Conservation (phyloP, 1,284 basidiomycete species). For the Ceratobasidium sp. region DNA sequence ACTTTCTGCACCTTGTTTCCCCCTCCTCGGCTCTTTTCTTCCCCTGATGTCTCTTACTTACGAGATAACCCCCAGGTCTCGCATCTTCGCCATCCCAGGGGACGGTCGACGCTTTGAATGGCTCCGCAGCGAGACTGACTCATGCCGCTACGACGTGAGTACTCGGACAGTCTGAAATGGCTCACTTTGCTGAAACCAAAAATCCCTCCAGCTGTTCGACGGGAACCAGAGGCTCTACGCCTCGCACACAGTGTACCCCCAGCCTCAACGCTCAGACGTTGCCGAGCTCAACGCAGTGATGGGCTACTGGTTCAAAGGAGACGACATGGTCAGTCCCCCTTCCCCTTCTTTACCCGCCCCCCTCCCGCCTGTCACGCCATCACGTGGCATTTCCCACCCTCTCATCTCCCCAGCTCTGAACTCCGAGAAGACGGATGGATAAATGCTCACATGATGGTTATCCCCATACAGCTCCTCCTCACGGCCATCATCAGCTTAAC, state of each 20-base stretch:
- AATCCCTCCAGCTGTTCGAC: slow-evolving; percentile 25
- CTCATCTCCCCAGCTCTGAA: too few relatives aligned
- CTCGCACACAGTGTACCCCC: slow-evolving; percentile 25
- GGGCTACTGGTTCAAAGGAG: slow-evolving; percentile 39
- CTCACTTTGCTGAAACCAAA: slow-evolving; percentile 31
- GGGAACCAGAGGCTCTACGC: slow-evolving; percentile 4
- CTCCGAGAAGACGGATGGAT: too few relatives aligned
- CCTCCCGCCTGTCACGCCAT: too few relatives aligned
- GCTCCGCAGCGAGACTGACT: slow-evolving; percentile 27
- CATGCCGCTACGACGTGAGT: slow-evolving; percentile 36
- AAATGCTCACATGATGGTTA: too few relatives aligned
- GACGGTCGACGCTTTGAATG: slow-evolving; percentile 38
- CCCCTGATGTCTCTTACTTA: not conserved
- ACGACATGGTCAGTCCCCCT: slow-evolving; percentile 42
- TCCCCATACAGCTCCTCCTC: slow-evolving; percentile 29
- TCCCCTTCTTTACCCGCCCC: slow-evolving; percentile 1
- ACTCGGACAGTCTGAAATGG: not conserved
- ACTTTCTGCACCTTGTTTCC: not conserved
- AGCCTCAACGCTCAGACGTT: slow-evolving; percentile 31
- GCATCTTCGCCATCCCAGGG: slow-evolving; percentile 38
- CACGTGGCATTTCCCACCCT: too few relatives aligned
- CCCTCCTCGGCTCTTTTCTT: not conserved
- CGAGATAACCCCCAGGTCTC: slow-evolving; percentile 10
- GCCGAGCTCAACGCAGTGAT: slow-evolving; percentile 38
- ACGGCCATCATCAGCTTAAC: slow-evolving; percentile 34